Evolutionary conservation across 2,329 filamentous ascomycete species (phyloP).

Genomic region (Talaromyces sp.): DNA sequence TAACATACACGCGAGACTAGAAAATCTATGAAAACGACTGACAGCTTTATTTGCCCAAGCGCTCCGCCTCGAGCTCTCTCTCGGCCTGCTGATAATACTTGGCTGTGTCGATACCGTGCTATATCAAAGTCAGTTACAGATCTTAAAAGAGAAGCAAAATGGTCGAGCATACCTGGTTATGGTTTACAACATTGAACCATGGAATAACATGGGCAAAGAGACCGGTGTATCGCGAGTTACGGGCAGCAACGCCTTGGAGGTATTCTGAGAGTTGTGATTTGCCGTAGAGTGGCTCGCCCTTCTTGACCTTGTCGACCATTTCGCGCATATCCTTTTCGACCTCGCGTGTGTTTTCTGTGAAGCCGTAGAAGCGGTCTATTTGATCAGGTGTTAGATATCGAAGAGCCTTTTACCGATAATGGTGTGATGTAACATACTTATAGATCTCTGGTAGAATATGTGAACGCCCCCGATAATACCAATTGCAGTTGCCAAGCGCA

Average conservation of each 20-base stretch:
- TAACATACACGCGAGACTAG: constrained; percentile 18
- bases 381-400: not conserved
- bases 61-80: constrained; percentile 82
- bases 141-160: not conserved
- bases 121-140: constrained; percentile 20
- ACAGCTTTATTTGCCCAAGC: constrained; percentile 32
- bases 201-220: constrained; percentile 80
- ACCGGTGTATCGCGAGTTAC: constrained; percentile 88
- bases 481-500: constrained; percentile 73
- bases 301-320: constrained; percentile 96
- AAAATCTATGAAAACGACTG: constrained; percentile 19
- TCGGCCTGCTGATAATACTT: constrained; percentile 98
- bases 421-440: constrained; percentile 59
- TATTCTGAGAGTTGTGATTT: constrained; percentile 73
- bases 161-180: constrained; percentile 60
- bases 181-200: constrained; percentile 99
- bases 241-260: constrained; percentile 87
- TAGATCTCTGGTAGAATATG: constrained; percentile 79
- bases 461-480: constrained; percentile 76
- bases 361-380: constrained; percentile 90
- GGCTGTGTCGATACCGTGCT: constrained; percentile 95
- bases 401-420: not conserved
- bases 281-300: constrained; percentile 85
- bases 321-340: constrained; percentile 95
- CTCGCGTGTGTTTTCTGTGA: constrained; percentile 87